phyloP scores from a whole-genome alignment of 805 yeast genomes.

The Cyberlindnera japonica region DNA sequence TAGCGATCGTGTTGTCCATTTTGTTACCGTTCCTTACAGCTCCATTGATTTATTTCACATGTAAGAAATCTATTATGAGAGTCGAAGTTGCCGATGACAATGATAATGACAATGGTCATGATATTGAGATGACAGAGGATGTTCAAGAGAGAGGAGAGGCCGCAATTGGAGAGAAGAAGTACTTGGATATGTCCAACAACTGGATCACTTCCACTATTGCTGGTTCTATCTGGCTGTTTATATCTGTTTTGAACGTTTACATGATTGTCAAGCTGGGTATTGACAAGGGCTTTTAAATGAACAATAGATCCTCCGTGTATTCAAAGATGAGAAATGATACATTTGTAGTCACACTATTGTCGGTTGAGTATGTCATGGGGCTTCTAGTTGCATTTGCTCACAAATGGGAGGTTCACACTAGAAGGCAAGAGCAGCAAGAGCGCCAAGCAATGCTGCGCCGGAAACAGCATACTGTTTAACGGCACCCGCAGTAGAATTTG shows the following conservation, averaged over 20 bases:
- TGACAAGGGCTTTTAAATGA: constrained; percentile 3
- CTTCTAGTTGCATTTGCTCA: too few relatives aligned
- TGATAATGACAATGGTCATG: constrained; percentile 5
- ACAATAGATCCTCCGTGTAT: too few relatives aligned
- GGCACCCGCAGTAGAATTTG: background rate
- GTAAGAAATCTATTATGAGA: constrained; percentile 64
- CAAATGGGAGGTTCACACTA: too few relatives aligned
- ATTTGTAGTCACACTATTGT: too few relatives aligned
- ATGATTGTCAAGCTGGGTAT: constrained; percentile 43
- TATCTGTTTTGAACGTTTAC: constrained; percentile 69
- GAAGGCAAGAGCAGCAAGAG: background rate
- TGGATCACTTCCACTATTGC: constrained; percentile 53
- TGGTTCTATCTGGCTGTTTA: constrained; percentile 62
- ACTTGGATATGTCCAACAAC: constrained; percentile 56
- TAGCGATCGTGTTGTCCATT: constrained; percentile 75
- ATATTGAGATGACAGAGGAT: constrained; percentile 3
- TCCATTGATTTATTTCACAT: constrained; percentile 80
- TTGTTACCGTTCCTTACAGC: constrained; percentile 81
- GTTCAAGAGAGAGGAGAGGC: constrained; percentile 17
- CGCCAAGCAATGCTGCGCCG: background rate
- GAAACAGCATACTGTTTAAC: too few relatives aligned
- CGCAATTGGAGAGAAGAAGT: constrained; percentile 7
- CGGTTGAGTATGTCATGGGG: too few relatives aligned
- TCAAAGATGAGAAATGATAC: too few relatives aligned
- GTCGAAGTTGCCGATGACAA: constrained; percentile 35